Evolutionary conservation across 352 stramenopile genomes (phyloP).

Genomic region (Pythium dissotocum): DNA sequence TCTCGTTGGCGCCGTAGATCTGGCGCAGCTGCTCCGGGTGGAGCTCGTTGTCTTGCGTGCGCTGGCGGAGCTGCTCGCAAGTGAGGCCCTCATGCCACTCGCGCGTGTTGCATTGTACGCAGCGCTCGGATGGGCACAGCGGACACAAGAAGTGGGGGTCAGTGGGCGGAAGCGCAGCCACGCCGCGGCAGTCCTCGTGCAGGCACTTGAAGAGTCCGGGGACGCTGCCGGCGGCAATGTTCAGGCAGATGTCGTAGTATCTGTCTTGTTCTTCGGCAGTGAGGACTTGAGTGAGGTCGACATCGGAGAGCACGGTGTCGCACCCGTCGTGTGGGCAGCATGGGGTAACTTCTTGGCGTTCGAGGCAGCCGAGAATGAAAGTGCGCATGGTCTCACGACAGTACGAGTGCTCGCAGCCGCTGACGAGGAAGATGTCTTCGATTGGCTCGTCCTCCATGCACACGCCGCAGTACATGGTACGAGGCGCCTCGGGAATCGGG

Average conservation of each 20-base stretch:
- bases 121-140: constrained; percentile 17
- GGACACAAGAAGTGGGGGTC: constrained; percentile 28
- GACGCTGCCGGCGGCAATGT: background rate
- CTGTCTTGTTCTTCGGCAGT: constrained; percentile 10
- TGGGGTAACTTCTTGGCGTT: constrained; percentile 1
- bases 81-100: constrained; percentile 24
- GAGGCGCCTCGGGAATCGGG: background rate
- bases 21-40: constrained; percentile 22
- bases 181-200: constrained; percentile 9
- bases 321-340: constrained; percentile 11
- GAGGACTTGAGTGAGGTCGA: constrained; percentile 9
- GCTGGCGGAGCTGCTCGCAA: constrained; percentile 25
- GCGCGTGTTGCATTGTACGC: constrained; percentile 27
- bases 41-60: constrained; percentile 18
- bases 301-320: background rate
- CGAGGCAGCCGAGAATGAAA: constrained; percentile 2
- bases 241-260: constrained; percentile 9
- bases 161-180: background rate
- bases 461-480: constrained; percentile 11
- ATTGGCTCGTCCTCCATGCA: constrained; percentile 15
- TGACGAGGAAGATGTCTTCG: constrained; percentile 14
- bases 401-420: constrained; percentile 16
- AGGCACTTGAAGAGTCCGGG: constrained; percentile 9
- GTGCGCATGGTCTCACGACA: constrained; percentile 11
- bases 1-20: constrained; percentile 13